A percentile compares a stretch with the other conserved stretches of the same genome.
phyloP scores from a whole-genome alignment of 371 early-diverging fungal species.

The Coemansia sp. region DNA sequence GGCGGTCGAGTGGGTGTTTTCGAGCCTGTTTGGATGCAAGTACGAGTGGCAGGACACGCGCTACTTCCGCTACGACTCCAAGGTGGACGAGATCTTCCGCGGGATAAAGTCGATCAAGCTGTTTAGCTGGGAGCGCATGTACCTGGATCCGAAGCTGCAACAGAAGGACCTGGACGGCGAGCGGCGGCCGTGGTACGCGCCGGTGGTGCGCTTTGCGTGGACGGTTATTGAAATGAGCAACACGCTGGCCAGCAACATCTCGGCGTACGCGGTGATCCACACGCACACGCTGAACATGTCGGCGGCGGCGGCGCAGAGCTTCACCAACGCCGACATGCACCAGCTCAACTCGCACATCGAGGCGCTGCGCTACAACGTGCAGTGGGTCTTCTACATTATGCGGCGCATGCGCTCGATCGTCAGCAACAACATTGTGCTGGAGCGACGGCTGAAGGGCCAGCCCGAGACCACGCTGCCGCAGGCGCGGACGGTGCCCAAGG shows the following conservation, averaged over 20 bases:
- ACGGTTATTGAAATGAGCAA: constrained; percentile 38
- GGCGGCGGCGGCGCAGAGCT: background rate
- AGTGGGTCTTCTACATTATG: background rate
- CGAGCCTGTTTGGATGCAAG: constrained; percentile 2
- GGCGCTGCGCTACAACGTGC: constrained; percentile 2
- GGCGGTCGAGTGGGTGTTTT: background rate
- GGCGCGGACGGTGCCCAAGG: background rate
- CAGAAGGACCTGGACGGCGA: constrained; percentile 49
- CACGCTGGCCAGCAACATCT: constrained; percentile 42
- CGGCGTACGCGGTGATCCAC: constrained; percentile 19
- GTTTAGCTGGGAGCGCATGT: constrained; percentile 74
- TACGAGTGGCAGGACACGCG: constrained; percentile 1
- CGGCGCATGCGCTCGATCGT: background rate
- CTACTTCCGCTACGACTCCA: constrained; percentile 1
- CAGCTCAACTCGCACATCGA: constrained; percentile 13
- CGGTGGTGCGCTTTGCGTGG: constrained; percentile 23
- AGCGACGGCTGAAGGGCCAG: constrained; percentile 7
- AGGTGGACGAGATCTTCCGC: constrained; percentile 53
- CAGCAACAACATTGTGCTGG: constrained; percentile 7
- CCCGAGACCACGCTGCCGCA: background rate
- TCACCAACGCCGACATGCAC: constrained; percentile 30
- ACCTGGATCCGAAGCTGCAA: constrained; percentile 40
- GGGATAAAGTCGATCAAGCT: constrained; percentile 75
- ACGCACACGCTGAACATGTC: constrained; percentile 2
- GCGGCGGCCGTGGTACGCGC: constrained; percentile 39